phyloP scores from a whole-genome alignment of 371 early-diverging fungal species.

The Phascolomyces articulosus region DNA sequence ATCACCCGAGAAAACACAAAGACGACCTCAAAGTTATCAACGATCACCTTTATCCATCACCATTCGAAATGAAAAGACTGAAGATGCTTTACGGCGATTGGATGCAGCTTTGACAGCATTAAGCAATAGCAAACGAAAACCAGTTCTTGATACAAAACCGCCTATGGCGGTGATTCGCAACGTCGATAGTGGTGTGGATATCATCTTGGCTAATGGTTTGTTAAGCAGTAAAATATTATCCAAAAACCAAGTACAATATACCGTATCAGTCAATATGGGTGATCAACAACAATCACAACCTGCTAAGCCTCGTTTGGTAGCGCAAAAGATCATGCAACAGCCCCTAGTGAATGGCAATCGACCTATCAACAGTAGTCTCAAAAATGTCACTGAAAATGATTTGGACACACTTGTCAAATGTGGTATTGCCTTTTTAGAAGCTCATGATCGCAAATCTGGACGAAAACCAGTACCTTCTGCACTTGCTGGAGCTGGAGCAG shows the following conservation, averaged over 20 bases:
- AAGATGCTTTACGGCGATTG: conserved; percentile 16
- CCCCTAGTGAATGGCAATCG: neutral
- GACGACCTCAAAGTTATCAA: conserved; percentile 4
- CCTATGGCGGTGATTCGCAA: conserved; percentile 24
- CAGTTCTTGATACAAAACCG: neutral
- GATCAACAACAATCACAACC: too few relatives aligned
- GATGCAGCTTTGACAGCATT: conserved; percentile 14
- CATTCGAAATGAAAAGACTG: conserved; percentile 8
- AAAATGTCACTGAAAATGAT: conserved; percentile 23
- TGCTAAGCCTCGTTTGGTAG: conserved; percentile 12
- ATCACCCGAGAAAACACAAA: conserved; percentile 13
- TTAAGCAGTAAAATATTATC: conserved; percentile 29
- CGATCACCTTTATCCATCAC: conserved; percentile 12
- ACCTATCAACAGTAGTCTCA: neutral
- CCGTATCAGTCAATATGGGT: conserved; percentile 19
- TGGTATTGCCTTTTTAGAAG: conserved; percentile 16
- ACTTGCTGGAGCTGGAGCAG: neutral
- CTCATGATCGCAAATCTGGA: conserved; percentile 9
- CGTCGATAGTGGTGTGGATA: conserved; percentile 33
- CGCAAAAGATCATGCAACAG: conserved; percentile 14
- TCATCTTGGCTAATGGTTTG: conserved; percentile 35
- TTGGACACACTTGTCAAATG: conserved; percentile 15
- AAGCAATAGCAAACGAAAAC: conserved; percentile 1
- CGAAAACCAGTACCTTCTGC: conserved; percentile 4
- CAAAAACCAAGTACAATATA: conserved; percentile 35